Percentiles rank a stretch among this genome's conserved stretches.
phyloP scores from a whole-genome alignment of 2,329 filamentous ascomycete species.

The Ceratocystis colombiana region DNA sequence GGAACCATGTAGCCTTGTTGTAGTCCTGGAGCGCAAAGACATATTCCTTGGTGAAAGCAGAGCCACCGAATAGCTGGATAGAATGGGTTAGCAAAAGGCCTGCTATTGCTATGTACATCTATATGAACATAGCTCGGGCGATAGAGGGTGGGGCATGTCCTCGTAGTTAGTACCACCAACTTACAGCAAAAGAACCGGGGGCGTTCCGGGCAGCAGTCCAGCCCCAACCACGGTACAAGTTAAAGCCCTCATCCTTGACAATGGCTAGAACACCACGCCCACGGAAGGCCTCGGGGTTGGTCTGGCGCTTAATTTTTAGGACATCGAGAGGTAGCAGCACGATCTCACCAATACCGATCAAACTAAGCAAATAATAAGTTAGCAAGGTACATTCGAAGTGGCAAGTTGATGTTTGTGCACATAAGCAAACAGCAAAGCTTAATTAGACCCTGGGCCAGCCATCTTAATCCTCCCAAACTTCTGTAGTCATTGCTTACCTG shows the following conservation, averaged over 20 bases:
- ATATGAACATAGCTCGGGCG: not conserved
- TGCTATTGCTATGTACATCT: not conserved
- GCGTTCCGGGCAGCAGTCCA: slow-evolving; percentile 98
- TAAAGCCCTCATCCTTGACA: slow-evolving; percentile 86
- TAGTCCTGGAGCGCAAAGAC: slow-evolving; percentile 83
- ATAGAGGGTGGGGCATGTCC: too few relatives aligned
- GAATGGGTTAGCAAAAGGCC: slow-evolving; percentile 18
- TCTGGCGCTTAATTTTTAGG: slow-evolving; percentile 98
- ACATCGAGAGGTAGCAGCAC: slow-evolving; percentile 90
- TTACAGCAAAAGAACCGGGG: slow-evolving; percentile 87
- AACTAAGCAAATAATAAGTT: slow-evolving; percentile 37
- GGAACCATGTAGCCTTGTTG: slow-evolving; percentile 85
- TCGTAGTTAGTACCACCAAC: slow-evolving; percentile 32
- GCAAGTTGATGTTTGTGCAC: not conserved
- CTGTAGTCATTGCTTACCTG: slow-evolving; percentile 45
- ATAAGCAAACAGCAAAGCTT: not conserved
- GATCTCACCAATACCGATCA: slow-evolving; percentile 97
- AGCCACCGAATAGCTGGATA: slow-evolving; percentile 80
- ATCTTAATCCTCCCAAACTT: not conserved
- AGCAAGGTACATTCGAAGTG: not conserved
- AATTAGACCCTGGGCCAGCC: not conserved
- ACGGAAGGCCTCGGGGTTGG: slow-evolving; percentile 95
- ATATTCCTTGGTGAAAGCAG: slow-evolving; percentile 95
- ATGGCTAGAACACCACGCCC: slow-evolving; percentile 86
- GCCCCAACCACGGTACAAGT: slow-evolving; percentile 88